phyloP scores from a whole-genome alignment of 306 rosid species.

The Gillenia trifoliata region DNA sequence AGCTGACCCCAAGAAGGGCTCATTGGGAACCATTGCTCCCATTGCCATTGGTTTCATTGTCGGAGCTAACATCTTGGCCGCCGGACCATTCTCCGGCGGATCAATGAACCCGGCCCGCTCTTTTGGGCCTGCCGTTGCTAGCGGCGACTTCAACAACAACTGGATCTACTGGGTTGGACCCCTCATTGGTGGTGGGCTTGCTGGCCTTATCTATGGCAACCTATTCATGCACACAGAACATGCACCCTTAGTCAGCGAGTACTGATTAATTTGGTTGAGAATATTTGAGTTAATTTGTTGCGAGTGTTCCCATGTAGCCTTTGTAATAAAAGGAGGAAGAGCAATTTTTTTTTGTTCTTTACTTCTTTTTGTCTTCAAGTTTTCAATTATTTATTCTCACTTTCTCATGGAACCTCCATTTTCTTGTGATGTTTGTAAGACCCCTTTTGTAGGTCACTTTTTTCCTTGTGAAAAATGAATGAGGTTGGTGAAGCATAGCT shows the following conservation, averaged over 20 bases:
- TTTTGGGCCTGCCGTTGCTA: constrained; percentile 85
- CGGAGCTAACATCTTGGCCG: constrained; percentile 87
- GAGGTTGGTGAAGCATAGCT: constrained; percentile 7
- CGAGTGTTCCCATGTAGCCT: not conserved
- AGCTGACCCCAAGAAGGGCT: constrained; percentile 87
- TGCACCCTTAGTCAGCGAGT: constrained; percentile 45
- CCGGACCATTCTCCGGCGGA: constrained; percentile 90
- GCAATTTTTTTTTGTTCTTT: constrained; percentile 8
- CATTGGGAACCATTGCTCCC: constrained; percentile 75
- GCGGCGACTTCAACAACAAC: constrained; percentile 66
- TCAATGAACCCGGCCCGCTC: constrained; percentile 95
- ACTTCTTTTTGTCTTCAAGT: constrained; percentile 7
- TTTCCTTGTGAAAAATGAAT: constrained; percentile 13
- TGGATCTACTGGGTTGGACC: constrained; percentile 98
- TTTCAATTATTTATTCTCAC: not conserved
- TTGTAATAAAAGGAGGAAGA: constrained; percentile 29
- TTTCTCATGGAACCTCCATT: constrained; percentile 5
- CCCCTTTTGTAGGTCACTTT: constrained; percentile 17
- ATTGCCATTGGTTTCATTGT: constrained; percentile 89
- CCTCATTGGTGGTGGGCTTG: constrained; percentile 75
- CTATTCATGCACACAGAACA: constrained; percentile 54
- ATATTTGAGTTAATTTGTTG: not conserved
- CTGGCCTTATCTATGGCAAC: constrained; percentile 77
- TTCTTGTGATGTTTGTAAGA: constrained; percentile 24
- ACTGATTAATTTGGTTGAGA: constrained; percentile 13